phyloP scores from a whole-genome alignment of 352 stramenopile species.

The Achlya hypogyna region DNA sequence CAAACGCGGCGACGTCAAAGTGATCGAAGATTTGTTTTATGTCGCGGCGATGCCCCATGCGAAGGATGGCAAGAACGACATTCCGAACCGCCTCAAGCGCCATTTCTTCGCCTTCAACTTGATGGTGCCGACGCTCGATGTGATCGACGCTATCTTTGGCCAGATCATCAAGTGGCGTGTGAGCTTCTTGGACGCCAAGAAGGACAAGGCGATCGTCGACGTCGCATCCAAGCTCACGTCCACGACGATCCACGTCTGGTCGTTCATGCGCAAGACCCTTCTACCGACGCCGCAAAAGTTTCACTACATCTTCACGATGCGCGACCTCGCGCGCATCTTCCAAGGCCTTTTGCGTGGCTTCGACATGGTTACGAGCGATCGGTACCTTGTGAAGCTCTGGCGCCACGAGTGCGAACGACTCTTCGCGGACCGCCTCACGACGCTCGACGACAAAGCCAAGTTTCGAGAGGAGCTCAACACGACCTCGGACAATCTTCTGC shows the following conservation, averaged over 20 bases:
- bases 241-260: constrained; percentile 54
- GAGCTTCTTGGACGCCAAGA: constrained; percentile 21
- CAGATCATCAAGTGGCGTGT: constrained; percentile 64
- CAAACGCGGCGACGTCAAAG: constrained; percentile 71
- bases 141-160: constrained; percentile 82
- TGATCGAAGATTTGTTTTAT: constrained; percentile 58
- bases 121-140: constrained; percentile 51
- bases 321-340: constrained; percentile 62
- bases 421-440: constrained; percentile 68
- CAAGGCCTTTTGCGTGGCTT: constrained; percentile 65
- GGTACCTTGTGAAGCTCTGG: constrained; percentile 60
- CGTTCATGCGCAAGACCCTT: constrained; percentile 56
- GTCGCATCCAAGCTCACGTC: constrained; percentile 35
- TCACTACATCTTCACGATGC: constrained; percentile 75
- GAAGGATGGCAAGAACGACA: constrained; percentile 64
- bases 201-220: constrained; percentile 33
- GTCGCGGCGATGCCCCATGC: constrained; percentile 56
- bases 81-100: constrained; percentile 82
- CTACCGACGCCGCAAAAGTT: constrained; percentile 72
- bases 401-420: constrained; percentile 77
- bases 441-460: constrained; percentile 55
- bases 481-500: constrained; percentile 39
- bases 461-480: constrained; percentile 47
- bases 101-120: constrained; percentile 88
- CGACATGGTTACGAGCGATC: constrained; percentile 40